These are phyloP conservation scores for Ophiorrhiza pumila DNA, from an alignment of 257 asterid species.

Conservation along the genomic window DNA sequence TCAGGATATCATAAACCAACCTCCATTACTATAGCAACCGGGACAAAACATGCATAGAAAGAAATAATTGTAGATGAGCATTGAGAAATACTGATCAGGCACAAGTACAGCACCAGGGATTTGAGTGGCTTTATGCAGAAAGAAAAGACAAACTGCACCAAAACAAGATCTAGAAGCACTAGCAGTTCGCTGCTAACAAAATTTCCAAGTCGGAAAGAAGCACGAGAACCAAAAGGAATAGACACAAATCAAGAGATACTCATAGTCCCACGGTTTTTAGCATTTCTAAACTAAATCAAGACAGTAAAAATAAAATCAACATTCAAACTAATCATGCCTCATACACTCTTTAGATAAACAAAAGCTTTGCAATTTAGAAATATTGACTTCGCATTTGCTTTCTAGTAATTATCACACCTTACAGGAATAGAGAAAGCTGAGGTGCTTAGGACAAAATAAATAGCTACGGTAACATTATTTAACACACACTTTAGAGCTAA, in stretches of 20 bases:
- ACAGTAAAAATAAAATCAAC: not conserved
- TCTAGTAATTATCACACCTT: not conserved
- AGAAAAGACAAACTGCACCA: too few relatives aligned
- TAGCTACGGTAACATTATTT: not conserved
- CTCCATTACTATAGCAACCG: too few relatives aligned
- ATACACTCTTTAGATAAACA: not conserved
- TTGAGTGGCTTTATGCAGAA: too few relatives aligned
- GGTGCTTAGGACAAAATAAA: not conserved
- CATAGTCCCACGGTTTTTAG: not conserved
- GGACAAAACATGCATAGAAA: too few relatives aligned
- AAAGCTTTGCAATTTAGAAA: not conserved
- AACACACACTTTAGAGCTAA: not conserved
- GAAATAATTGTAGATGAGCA: too few relatives aligned
- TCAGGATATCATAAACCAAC: too few relatives aligned
- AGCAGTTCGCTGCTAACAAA: not conserved
- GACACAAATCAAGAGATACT: not conserved
- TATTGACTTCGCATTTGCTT: not conserved
- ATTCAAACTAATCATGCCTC: not conserved
- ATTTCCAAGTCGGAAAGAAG: not conserved
- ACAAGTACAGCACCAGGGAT: not conserved
- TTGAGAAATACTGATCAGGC: not conserved
- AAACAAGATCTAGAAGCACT: not conserved
- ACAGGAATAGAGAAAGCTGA: not conserved
- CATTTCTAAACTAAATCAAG: not conserved
- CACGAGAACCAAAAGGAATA: not conserved